Conservation (phyloP, 371 early-diverging fungal genomes). For the Rhizopus stolonifer region DNA sequence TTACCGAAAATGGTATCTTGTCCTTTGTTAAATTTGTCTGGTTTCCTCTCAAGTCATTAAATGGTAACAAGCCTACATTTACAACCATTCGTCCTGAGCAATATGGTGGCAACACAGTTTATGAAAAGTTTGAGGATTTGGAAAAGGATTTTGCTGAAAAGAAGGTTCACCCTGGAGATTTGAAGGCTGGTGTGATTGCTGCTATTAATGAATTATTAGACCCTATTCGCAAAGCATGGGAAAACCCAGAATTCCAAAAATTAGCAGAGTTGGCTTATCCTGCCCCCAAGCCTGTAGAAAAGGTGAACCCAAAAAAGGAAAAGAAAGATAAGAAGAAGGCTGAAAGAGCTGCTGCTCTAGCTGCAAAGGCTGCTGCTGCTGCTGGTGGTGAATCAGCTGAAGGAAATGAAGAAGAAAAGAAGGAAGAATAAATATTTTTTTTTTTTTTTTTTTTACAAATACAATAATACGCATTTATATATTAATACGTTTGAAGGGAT, state of each 20-base stretch:
- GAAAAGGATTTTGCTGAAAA: conserved; percentile 87
- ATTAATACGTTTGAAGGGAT: no score
- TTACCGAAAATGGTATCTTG: conserved; percentile 93
- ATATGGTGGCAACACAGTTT: conserved; percentile 85
- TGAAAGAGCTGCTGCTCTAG: conserved; percentile 29
- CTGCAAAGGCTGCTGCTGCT: conserved; percentile 26
- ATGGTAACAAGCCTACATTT: conserved; percentile 63
- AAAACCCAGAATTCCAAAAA: conserved; percentile 62
- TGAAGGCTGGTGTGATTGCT: conserved; percentile 89
- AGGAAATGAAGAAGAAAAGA: conserved; percentile 12
- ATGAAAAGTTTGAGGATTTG: conserved; percentile 71
- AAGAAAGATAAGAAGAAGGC: conserved; percentile 34
- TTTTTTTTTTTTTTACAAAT: no score
- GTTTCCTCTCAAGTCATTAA: conserved; percentile 78
- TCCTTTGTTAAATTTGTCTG: conserved; percentile 89
- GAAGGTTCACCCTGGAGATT: conserved; percentile 95
- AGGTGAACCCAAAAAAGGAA: conserved; percentile 49
- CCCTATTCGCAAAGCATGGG: conserved; percentile 87
- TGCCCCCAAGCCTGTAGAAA: conserved; percentile 44
- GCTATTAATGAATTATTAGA: conserved; percentile 88
- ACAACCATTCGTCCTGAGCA: conserved; percentile 79
- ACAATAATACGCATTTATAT: no score
- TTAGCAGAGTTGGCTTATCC: conserved; percentile 73
- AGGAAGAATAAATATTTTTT: conserved; percentile 11
- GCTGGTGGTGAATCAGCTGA: conserved; percentile 3